Base-by-base conservation (phyloP, 169 alveolate genomes). In the Plasmodium gaboni region DNA sequence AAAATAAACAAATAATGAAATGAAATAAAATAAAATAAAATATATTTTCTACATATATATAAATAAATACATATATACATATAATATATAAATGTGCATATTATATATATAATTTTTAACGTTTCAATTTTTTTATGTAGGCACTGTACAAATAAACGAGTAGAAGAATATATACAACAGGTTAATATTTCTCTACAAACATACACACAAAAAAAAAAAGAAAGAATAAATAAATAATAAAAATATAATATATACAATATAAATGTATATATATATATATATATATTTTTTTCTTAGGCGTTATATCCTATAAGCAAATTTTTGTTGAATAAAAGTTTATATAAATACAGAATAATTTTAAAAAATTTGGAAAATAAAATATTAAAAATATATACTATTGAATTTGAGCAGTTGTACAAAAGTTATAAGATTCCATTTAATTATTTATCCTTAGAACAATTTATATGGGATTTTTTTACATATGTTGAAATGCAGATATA, bases 161-260 rank as follows among this genome's bases (percentile, higher is more conserved):
- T 80, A 38, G 90, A 80, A 55, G 72, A 67, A 55, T 80, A 80
- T 59, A 80, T 80, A 80, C 83, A 68, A 80, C 76, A 80, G 90
- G 90, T 80, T 26, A 19, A 57, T 2, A 19, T 26, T 6, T 17
- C 24, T 8, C 28, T 46, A 17, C 28, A 53, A 28, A 13, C 12
- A 53, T 1, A 26, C 2, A 53, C 15, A 28, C 26, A 60, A 59
- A 51, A 15, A 24, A 73, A 4, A 19, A 24, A 42, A 73, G 6
- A 19, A 53, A 19, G 59, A 1, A 26, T 7, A 8, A 51, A 50
- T 15, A 32, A 28, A 26, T 1, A 12, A 13, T 1, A 19, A 15
- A 12, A 53, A 53, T 15, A 53, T 15, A 53, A 12, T 53, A 53
- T 24, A 50, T 13, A 22, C 2, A 9, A 60, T 24, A 51, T 50